Conservation (phyloP, 306 rosid species). For the Senna tora region DNA sequence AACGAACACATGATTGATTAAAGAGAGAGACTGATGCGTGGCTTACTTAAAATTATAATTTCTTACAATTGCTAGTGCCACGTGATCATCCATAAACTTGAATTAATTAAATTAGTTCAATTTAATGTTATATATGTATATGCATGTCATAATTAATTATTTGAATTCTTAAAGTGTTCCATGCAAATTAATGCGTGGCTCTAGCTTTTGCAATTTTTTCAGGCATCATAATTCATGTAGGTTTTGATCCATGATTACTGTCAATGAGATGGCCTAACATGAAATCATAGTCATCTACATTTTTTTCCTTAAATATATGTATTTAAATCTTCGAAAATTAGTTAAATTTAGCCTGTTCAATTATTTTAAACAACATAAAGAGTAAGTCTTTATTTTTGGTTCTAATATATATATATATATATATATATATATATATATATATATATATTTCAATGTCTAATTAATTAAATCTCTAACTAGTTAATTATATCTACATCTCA, state of each 20-base stretch:
- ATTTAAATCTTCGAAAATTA: not conserved
- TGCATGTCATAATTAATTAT: conserved; percentile 13
- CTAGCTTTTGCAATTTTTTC: not conserved
- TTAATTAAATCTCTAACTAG: too few relatives aligned
- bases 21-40: conserved; percentile 6
- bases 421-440: too few relatives aligned
- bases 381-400: too few relatives aligned
- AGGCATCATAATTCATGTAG: conserved; percentile 1
- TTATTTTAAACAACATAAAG: not conserved
- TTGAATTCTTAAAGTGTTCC: conserved; percentile 1
- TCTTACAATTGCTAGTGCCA: not conserved
- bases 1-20: conserved; percentile 2
- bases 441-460: too few relatives aligned
- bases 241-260: conserved; percentile 2
- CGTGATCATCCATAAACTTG: not conserved
- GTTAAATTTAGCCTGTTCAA: not conserved
- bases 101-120: not conserved
- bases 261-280: not conserved
- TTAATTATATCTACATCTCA: too few relatives aligned
- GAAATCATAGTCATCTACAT: too few relatives aligned
- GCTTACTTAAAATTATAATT: conserved; percentile 5
- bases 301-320: not conserved
- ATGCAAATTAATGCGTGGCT: not conserved
- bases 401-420: too few relatives aligned
- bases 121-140: too few relatives aligned